phyloP scores from a whole-genome alignment of 345 rosid genomes.

The Gossypium mustelinum region DNA sequence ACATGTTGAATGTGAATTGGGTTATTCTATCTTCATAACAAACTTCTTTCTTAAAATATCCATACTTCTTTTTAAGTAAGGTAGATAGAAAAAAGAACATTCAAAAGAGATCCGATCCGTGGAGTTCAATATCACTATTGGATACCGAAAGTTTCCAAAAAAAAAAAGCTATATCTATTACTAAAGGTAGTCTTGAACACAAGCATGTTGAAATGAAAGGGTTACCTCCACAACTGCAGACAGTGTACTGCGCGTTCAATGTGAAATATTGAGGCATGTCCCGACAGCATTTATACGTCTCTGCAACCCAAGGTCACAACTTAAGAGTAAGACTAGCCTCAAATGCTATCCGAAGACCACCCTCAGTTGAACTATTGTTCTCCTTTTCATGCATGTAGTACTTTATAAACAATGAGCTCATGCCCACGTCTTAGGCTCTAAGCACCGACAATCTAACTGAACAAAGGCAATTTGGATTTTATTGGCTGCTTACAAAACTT shows the following conservation, averaged over 20 bases:
- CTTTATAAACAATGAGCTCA: background rate
- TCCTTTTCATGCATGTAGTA: background rate
- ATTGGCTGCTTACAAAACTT: background rate
- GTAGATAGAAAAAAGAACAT: too few species aligned
- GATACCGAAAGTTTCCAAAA: too few species aligned
- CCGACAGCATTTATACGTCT: constrained; percentile 3
- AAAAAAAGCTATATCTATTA: background rate
- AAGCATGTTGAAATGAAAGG: background rate
- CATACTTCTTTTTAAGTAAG: too few species aligned
- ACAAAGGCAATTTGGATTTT: background rate
- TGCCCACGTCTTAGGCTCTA: background rate
- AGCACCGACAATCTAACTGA: background rate
- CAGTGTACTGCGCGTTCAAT: background rate
- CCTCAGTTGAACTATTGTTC: background rate
- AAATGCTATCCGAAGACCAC: background rate
- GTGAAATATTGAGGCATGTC: background rate
- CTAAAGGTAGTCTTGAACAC: background rate
- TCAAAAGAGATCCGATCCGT: too few species aligned
- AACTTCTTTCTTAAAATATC: too few species aligned
- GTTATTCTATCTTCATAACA: background rate
- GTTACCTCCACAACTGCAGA: background rate
- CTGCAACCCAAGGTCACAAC: background rate
- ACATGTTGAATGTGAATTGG: background rate
- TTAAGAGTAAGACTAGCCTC: background rate
- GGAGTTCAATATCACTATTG: too few species aligned